Evolutionary conservation across 495 filamentous ascomycete genomes (phyloP), one percentile per base, ranked within the genome.

Genomic region (Hypomontagnella monticulosa): DNA sequence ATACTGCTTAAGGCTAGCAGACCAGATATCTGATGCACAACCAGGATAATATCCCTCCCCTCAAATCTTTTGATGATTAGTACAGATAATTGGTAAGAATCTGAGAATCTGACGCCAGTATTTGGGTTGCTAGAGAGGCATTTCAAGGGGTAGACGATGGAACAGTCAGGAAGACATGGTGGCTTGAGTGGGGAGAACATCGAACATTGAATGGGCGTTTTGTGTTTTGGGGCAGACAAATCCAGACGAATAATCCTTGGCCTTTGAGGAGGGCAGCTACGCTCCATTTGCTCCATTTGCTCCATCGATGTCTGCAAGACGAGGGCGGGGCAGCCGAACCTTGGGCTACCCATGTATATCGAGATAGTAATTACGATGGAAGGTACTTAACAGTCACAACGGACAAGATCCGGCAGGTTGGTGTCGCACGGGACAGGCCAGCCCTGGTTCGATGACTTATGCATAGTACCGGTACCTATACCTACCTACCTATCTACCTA

Each of bases 141-240:
- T 62, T 59, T 51, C 65, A 63, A 68, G 42, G 64, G 65, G 47
- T 4, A 41, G 34, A 49, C 34, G 49, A 63, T 59, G 53, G 59
- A 63, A 63, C 65, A 36, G 19, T 54, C 48, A 59, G 16, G 42
- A 41, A 68, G 59, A 63, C 59, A 58, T 68, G 65, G 58, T 63
- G 65, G 59, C 59, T 63, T 54, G 54, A 55, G 65, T 63, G 65
- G 65, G 53, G 65, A 41, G 15, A 33, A 37, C 33, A 55, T 42
- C n/a, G 32, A 57, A 34, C 11, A 43, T 36, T 48, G 23, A 33
- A 55, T 38, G 34, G 43, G 27, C 30, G 47, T 30, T 50, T 50
- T 12, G 27, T 1, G 23, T 27, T 27, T 27, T 27, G 23, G 23
- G 23, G 23, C 23, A 27, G 23, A 27, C 23, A 27, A 27, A 27